Conservation (phyloP, 208 protist species). For the Crithidia thermophila region DNA sequence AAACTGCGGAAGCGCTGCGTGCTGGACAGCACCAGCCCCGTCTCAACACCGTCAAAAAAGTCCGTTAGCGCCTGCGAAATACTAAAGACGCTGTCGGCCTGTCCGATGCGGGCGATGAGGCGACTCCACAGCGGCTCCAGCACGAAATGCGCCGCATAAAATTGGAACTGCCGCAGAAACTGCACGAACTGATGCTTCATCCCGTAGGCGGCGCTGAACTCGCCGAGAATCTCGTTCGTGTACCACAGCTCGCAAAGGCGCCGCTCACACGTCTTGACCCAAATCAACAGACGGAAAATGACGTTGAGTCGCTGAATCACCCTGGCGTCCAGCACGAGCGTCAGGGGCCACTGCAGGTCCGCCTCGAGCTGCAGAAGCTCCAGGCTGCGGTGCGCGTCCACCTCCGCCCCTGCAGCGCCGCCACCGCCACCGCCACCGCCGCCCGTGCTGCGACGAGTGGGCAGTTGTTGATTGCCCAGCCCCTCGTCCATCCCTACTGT, state of each 20-base stretch:
- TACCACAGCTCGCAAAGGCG: slow-evolving; percentile 63
- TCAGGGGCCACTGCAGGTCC: slow-evolving; percentile 85
- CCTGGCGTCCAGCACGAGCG: slow-evolving; percentile 67
- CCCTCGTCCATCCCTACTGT: not conserved
- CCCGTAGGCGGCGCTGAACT: slow-evolving; percentile 65
- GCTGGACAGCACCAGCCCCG: slow-evolving; percentile 76
- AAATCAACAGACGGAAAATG: slow-evolving; percentile 84
- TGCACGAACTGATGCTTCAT: slow-evolving; percentile 88
- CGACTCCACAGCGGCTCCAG: slow-evolving; percentile 83
- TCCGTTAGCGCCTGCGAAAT: slow-evolving; percentile 71
- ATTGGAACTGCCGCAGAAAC: slow-evolving; percentile 89
- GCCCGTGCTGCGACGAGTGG: slow-evolving; percentile 1
- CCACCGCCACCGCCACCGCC: not conserved
- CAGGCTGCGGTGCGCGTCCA: slow-evolving; percentile 48
- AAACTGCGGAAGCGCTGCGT: slow-evolving; percentile 74
- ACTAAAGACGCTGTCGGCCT: slow-evolving; percentile 72
- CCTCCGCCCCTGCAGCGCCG: slow-evolving; percentile 10
- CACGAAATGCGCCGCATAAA: slow-evolving; percentile 89
- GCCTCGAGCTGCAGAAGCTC: slow-evolving; percentile 86
- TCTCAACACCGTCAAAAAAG: slow-evolving; percentile 76
- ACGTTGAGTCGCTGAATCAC: slow-evolving; percentile 69
- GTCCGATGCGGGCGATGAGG: slow-evolving; percentile 63
- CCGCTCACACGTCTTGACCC: slow-evolving; percentile 85
- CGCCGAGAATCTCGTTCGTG: slow-evolving; percentile 45
- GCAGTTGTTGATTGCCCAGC: not conserved